Evolutionary conservation across 108 stramenopile genomes (phyloP), one percentile per base, ranked within the genome.

Genomic region (Parmales sp.): DNA sequence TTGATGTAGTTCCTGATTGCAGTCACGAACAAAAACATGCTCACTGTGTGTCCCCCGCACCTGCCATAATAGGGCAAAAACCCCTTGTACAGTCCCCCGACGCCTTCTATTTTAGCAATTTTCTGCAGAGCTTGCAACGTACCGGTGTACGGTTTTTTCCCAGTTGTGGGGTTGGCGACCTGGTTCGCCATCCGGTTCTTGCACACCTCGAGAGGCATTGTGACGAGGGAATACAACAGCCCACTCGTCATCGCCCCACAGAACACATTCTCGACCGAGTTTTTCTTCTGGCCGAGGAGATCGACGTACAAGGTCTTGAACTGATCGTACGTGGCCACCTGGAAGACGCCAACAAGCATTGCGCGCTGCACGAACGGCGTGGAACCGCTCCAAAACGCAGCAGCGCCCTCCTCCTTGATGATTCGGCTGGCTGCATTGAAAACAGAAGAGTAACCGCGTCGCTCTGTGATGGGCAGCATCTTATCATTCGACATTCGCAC

Each of bases 141-240:
- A 9, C 80, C 74, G 11, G 82, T 89, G 73, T 90, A 95, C 1
- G 88, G 90, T n/a, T 88, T 69, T 74, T 85, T 81, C 51, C 91
- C 90, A 28, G 84, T 84, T 9, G 68, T 66, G 23, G 76, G 70
- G 63, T 88, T 87, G 0, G 77, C 51, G 68, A 87, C 87, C 83
- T 95, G 94, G 64, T 78, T 83, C 8, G 94, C 94, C 94, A 95
- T 95, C 29, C 91, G 79, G 74, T 95, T 95, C 80, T 95, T 95
- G 23, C 85, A 73, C 31, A 90, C 88, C 71, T 95, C 94, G 46
- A 95, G 78, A 23, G 94, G 94, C 94, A 95, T 95, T 31, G 94
- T 95, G 38, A 88, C 86, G 65, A 92, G 49, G 2, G 88, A 88
- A 73, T 95, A 95, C 51, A 95, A 82, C 49, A 95, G 80, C 39